Base-by-base conservation (phyloP, 768 basidiomycete species). In the Tulasnella sp. region DNA sequence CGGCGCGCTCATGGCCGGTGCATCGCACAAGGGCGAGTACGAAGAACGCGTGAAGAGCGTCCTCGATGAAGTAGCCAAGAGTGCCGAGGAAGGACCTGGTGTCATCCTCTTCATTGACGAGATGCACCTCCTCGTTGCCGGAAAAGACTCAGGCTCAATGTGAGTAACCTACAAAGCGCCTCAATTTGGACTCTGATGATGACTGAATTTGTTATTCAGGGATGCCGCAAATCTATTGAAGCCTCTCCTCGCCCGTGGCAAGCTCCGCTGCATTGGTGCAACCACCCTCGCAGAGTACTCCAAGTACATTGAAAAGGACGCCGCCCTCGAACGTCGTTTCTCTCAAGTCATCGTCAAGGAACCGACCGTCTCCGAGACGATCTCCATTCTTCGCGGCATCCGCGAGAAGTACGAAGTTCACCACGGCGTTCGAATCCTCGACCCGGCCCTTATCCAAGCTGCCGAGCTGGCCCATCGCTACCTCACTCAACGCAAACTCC, bases 91-190 rank as follows among this genome's bases (percentile, higher is more conserved):
- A 39, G 91, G 93, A 57, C 88, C 89, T 7, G 90, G 91, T n/a
- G 89, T 98, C 81, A 94, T 98, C 80, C 89, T 99, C 51, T 98
- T 98, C 87, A 90, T 99, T 81, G 96, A 99, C 81, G 97, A 98
- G 83, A 84, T 95, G 35, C 96, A 98, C 83, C 91, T 98, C 67
- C 92, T 98, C 85, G 96, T 98, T 93, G 91, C 94, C 3, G 94
- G 93, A 79, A n/a, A 78, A 70, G 79, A 70, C n/a, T 39, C 35
- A 6, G 78, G 72, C 29, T 80, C 80, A 16, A 79, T 79, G 79
- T 71, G 70, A 26, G 78, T 48, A 39, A 18, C 67, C 18, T 20
- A 18, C 77, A 46, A n/a, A n/a, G 23, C 1, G 9, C 13, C 75
- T 81, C 2, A 29, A 1, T 29, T 69, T 13, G 67, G n/a, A 23